Evolutionary conservation across 2,329 filamentous ascomycete genomes (phyloP).

Genomic region (Colletotrichum navitas): DNA sequence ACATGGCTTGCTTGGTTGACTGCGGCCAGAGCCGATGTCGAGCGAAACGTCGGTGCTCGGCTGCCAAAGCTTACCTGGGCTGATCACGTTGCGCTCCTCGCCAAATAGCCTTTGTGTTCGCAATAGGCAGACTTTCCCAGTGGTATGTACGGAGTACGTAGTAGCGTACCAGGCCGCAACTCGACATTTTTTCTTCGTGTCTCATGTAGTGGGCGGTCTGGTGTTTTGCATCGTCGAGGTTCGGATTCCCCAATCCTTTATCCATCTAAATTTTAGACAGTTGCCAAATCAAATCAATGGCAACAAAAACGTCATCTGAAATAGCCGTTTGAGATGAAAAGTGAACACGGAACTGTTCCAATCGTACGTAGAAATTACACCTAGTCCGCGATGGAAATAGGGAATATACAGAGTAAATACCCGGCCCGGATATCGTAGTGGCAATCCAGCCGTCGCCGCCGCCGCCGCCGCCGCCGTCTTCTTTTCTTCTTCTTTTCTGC

Average conservation of each 20-base stretch:
- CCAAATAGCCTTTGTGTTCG: neutral
- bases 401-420: slow-evolving; percentile 33
- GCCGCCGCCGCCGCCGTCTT: no score
- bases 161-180: neutral
- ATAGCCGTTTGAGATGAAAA: neutral
- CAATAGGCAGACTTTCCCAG: neutral
- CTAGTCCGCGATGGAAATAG: neutral
- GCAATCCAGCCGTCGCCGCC: neutral
- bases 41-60: neutral
- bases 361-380: slow-evolving; percentile 17
- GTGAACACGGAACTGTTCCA: neutral
- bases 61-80: neutral
- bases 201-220: neutral
- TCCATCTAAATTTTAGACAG: neutral
- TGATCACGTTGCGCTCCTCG: neutral
- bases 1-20: neutral
- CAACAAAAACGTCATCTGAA: neutral
- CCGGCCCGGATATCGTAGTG: slow-evolving; percentile 10
- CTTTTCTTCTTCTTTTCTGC: slow-evolving; percentile 20
- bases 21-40: neutral
- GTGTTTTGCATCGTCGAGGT: neutral
- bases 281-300: no score
- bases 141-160: neutral
- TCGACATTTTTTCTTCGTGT: neutral
- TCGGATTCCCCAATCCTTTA: neutral